A percentile compares a stretch with the other conserved stretches of the same genome.
Evolutionary conservation across 2,329 filamentous ascomycete species (phyloP).

Genomic region (Exophiala viscosa): DNA sequence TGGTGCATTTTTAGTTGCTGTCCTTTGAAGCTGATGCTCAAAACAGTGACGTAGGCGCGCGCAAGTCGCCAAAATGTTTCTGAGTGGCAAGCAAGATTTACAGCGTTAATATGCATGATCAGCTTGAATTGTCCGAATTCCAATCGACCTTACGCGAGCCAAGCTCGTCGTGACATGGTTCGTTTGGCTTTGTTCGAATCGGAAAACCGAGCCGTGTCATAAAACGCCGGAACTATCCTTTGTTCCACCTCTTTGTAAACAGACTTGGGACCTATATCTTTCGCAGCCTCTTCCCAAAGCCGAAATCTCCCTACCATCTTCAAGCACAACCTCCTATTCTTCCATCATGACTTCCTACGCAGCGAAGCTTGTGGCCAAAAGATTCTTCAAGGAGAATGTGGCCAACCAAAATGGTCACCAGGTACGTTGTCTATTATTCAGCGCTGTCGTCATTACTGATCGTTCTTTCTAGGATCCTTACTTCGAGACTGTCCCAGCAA

Average conservation of each 20-base stretch:
- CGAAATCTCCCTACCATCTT: not conserved
- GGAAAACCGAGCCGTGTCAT: constrained; percentile 12
- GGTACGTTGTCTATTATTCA: constrained; percentile 35
- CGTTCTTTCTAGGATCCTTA: constrained; percentile 69
- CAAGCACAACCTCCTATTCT: not conserved
- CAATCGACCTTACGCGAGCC: constrained; percentile 12
- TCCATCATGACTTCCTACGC: constrained; percentile 52
- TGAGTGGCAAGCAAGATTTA: constrained; percentile 15
- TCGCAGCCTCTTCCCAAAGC: not conserved
- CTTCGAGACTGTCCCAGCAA: constrained; percentile 76
- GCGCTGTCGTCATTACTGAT: constrained; percentile 5
- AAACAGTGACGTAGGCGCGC: constrained; percentile 14
- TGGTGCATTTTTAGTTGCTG: too few species aligned
- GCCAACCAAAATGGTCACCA: constrained; percentile 58
- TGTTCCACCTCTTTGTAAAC: constrained; percentile 2
- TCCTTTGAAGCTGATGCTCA: not conserved
- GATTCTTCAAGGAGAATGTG: constrained; percentile 55
- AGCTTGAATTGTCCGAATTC: constrained; percentile 2
- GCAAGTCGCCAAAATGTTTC: constrained; percentile 3
- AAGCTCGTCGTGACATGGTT: constrained; percentile 3
- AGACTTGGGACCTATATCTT: not conserved
- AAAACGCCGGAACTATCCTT: constrained; percentile 6
- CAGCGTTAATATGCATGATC: constrained; percentile 4
- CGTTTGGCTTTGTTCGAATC: constrained; percentile 16
- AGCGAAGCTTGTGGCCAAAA: constrained; percentile 55